Conservation (phyloP, 1,284 basidiomycete species). For the Ganoderma multipileum region DNA sequence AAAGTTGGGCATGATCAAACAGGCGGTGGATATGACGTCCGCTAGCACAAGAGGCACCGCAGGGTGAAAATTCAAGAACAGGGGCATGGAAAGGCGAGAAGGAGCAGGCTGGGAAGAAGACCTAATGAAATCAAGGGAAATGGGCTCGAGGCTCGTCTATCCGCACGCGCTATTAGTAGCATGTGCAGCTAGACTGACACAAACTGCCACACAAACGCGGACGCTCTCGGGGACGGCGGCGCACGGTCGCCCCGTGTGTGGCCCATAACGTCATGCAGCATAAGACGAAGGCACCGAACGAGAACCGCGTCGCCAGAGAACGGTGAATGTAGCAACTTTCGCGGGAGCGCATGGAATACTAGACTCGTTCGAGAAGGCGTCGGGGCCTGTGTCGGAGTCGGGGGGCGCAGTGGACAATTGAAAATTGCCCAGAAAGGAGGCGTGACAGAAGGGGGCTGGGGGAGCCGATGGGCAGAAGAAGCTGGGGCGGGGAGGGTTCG, state of each 20-base stretch:
- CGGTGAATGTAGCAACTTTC: conserved; percentile 22
- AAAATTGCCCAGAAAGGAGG: conserved; percentile 1
- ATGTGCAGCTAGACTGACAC: conserved; percentile 17
- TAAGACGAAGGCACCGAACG: neutral
- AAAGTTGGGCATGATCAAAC: neutral
- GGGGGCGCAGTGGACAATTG: neutral
- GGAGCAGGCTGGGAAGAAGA: neutral
- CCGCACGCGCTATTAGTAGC: neutral
- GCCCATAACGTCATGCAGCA: neutral
- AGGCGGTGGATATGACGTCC: neutral
- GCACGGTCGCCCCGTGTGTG: conserved; percentile 1
- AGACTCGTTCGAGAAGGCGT: conserved; percentile 18
- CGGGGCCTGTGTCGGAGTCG: conserved; percentile 17
- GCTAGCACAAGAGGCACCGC: neutral
- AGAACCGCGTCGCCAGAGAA: neutral
- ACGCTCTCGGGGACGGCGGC: neutral
- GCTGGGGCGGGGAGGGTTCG: conserved; percentile 1
- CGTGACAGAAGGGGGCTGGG: conserved; percentile 15
- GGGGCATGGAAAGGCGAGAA: neutral
- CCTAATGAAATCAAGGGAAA: neutral
- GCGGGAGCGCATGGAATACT: conserved; percentile 27
- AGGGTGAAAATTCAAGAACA: neutral
- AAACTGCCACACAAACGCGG: conserved; percentile 22
- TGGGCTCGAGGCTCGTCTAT: neutral
- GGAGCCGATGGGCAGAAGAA: conserved; percentile 5